Conservation (phyloP, 2,329 filamentous ascomycete species). For the Amauroascus niger region DNA sequence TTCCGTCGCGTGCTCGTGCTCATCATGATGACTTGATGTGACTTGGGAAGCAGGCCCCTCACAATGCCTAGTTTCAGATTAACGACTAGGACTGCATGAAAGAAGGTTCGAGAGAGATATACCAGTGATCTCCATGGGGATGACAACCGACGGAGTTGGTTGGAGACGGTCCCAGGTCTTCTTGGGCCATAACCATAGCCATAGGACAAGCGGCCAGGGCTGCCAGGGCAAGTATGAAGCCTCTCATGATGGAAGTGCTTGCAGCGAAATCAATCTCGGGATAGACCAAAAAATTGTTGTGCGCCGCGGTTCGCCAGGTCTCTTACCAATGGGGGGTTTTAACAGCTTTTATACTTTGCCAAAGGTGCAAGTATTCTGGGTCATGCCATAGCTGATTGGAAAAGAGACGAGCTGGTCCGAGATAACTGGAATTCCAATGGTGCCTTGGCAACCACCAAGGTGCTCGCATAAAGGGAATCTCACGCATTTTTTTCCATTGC, state of each 20-base stretch:
- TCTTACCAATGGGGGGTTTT: neutral
- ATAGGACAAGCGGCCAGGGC: slow-evolving; percentile 10
- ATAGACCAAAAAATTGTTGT: neutral
- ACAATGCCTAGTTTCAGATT: slow-evolving; percentile 22
- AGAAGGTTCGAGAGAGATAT: neutral
- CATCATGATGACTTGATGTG: slow-evolving; percentile 6
- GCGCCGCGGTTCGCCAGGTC: neutral
- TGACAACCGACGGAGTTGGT: slow-evolving; percentile 22
- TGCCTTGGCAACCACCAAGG: slow-evolving; percentile 8
- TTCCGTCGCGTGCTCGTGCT: slow-evolving; percentile 18
- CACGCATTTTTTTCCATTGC: neutral
- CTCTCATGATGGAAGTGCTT: slow-evolving; percentile 1
- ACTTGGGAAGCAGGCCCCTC: slow-evolving; percentile 20
- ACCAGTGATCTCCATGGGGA: slow-evolving; percentile 19
- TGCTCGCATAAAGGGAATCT: neutral
- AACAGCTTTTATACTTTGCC: neutral
- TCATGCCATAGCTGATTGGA: neutral
- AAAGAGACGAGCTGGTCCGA: neutral
- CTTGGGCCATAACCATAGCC: slow-evolving; percentile 14
- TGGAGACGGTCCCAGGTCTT: slow-evolving; percentile 26
- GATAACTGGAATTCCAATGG: neutral
- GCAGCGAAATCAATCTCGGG: neutral
- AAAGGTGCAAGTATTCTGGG: neutral
- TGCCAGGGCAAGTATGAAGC: slow-evolving; percentile 2
- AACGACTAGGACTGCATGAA: neutral